phyloP scores from a whole-genome alignment of 371 early-diverging fungal genomes.

The Syncephalis fuscata region DNA sequence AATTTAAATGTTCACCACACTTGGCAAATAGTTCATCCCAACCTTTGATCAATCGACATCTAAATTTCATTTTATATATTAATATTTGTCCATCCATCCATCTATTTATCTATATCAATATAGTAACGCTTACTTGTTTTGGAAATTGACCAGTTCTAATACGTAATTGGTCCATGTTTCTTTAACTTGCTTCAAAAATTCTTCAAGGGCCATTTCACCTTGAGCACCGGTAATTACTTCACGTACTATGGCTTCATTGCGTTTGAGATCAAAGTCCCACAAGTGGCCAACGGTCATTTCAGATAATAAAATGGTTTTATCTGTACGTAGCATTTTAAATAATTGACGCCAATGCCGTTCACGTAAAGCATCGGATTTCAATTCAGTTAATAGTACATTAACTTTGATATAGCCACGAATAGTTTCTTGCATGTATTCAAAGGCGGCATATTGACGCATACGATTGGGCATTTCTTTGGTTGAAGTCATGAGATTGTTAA shows the following conservation, averaged over 20 bases:
- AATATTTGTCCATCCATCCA: too few species aligned
- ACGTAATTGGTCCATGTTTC: slow-evolving; percentile 87
- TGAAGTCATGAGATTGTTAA: slow-evolving; percentile 67
- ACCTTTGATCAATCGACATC: slow-evolving; percentile 80
- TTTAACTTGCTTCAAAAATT: slow-evolving; percentile 83
- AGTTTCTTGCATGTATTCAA: slow-evolving; percentile 79
- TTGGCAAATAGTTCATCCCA: slow-evolving; percentile 97
- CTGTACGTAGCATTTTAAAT: slow-evolving; percentile 64
- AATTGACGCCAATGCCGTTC: slow-evolving; percentile 95
- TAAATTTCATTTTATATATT: too few species aligned
- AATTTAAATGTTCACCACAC: slow-evolving; percentile 87
- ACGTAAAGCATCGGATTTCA: slow-evolving; percentile 90
- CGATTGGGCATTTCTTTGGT: slow-evolving; percentile 87
- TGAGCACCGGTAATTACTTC: slow-evolving; percentile 86
- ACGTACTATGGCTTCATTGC: slow-evolving; percentile 65
- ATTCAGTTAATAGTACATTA: slow-evolving; percentile 67
- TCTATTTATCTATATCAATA: too few species aligned
- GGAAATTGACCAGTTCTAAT: slow-evolving; percentile 89
- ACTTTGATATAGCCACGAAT: slow-evolving; percentile 64
- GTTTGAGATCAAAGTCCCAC: slow-evolving; percentile 85
- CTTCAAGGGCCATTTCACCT: slow-evolving; percentile 98
- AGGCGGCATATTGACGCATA: slow-evolving; percentile 96
- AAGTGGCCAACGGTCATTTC: slow-evolving; percentile 90
- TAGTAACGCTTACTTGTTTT: slow-evolving; percentile 43
- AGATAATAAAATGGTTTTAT: slow-evolving; percentile 41